These are phyloP conservation scores for Nicotiana rustica DNA, from an alignment of 305 asterid genomes.

Conservation along the genomic window DNA sequence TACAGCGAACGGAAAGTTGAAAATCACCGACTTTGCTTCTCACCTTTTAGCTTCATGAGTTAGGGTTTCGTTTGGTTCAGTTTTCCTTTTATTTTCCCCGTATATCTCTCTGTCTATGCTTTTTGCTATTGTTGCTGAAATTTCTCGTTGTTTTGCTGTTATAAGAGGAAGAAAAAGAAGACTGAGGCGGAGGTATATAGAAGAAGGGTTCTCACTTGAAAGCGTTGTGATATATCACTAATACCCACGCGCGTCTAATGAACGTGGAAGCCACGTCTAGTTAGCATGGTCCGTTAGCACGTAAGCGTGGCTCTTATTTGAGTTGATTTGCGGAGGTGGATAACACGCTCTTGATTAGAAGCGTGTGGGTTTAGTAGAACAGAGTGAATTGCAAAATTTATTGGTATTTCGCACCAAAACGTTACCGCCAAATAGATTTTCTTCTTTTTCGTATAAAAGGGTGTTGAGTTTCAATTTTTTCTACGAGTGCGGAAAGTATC, in stretches of 20 bases:
- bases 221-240: slow-evolving; percentile 37
- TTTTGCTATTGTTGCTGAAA: not conserved
- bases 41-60: slow-evolving; percentile 20
- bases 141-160: slow-evolving; percentile 42
- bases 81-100: not conserved
- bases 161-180: slow-evolving; percentile 38
- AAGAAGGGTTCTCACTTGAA: slow-evolving; percentile 41
- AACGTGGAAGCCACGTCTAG: slow-evolving; percentile 38
- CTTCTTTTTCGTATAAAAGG: slow-evolving; percentile 36
- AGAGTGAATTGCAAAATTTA: slow-evolving; percentile 40
- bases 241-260: slow-evolving; percentile 39
- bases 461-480: not conserved
- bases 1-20: slow-evolving; percentile 55
- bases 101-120: not conserved
- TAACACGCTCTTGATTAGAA: slow-evolving; percentile 40
- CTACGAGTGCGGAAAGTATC: slow-evolving; percentile 16
- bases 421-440: slow-evolving; percentile 74
- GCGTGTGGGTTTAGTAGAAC: slow-evolving; percentile 24
- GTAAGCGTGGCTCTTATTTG: slow-evolving; percentile 40
- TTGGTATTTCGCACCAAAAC: slow-evolving; percentile 64
- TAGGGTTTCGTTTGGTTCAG: not conserved
- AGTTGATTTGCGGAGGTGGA: slow-evolving; percentile 6
- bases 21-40: slow-evolving; percentile 40
- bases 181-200: slow-evolving; percentile 68
- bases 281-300: not conserved